Evolutionary conservation across 768 basidiomycete species (phyloP).

Genomic region (Dictyophora rubrovolvata): DNA sequence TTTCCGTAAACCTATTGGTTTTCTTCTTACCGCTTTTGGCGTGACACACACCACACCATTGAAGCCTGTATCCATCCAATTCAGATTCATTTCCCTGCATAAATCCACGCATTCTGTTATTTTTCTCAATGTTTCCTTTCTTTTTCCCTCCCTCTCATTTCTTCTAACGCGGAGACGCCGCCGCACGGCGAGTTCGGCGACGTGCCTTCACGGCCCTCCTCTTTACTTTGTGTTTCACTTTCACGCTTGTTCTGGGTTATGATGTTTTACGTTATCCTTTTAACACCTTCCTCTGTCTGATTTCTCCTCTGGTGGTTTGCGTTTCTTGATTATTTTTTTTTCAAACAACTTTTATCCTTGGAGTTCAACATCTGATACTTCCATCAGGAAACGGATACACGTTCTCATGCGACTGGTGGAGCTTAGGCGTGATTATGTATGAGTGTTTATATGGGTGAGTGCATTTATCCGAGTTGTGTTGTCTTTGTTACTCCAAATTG

Average conservation of each 20-base stretch:
- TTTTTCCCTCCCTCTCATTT: background rate
- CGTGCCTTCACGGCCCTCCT: background rate
- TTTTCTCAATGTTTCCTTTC: background rate
- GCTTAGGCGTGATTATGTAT: slow-evolving; percentile 92
- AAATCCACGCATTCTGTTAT: background rate
- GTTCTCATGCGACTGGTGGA: slow-evolving; percentile 98
- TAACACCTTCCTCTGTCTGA: background rate
- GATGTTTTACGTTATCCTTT: background rate
- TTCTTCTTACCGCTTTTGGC: background rate
- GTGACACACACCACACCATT: too few species aligned
- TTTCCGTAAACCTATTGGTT: background rate
- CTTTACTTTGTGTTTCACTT: background rate
- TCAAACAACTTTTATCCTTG: background rate
- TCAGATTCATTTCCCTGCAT: background rate
- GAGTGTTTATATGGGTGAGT: slow-evolving; percentile 87
- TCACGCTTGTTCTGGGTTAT: background rate
- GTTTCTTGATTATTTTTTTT: background rate
- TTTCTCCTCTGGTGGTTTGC: background rate
- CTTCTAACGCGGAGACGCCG: background rate
- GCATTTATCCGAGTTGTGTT: background rate
- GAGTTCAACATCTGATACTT: background rate
- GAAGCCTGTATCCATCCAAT: background rate
- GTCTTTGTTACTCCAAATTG: background rate
- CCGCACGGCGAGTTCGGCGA: background rate
- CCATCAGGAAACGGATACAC: slow-evolving; percentile 67